Base-by-base conservation (phyloP, 495 filamentous ascomycete species). In the Poronia punctata region DNA sequence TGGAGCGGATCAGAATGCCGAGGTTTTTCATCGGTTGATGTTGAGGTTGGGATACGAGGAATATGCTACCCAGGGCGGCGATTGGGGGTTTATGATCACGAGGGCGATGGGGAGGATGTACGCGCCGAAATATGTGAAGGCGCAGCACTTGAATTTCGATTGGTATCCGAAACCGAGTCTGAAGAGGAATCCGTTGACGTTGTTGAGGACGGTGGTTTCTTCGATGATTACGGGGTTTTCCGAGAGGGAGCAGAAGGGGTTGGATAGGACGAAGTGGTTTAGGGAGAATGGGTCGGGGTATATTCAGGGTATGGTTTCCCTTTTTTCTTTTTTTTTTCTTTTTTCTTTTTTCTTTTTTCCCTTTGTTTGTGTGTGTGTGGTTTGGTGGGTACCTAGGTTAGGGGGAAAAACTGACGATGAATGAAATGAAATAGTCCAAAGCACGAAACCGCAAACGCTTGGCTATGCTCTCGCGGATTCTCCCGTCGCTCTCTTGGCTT, bases 61-160 rank as follows among this genome's bases (percentile, higher is more conserved):
- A 45, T 84, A 84, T 52, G 71, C 74, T 2, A 74, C 71, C 2
- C 80, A 82, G 64, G 80, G 73, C 22, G 80, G 79, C 29, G 80
- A 82, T 50, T 78, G 75, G 70, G 80, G 79, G 28, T 75, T 58
- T 38, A 59, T 67, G 48, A 74, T 83, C 22, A 72, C 75, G 11
- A 66, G 80, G 23, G 47, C 62, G 7, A 65, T 83, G 18, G 71
- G 66, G 5, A 45, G 59, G 11, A 49, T 72, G 7, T 74, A 46
- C 17, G 43, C 46, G 28, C 41, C 46, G 4, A 9, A n/a, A 19
- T 19, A 45, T 12, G 15, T 49, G 21, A 44, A 44, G 31, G 46
- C 46, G 15, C 41, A 45, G 25, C 46, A 49, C 19, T 9, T 43
- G 21, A 49, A 43, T 11, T 3, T 37, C 3, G 28, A 39, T 5